Evolutionary conservation across 768 basidiomycete species (phyloP), one percentile per base, ranked within the genome.

Genomic region (Tephrocybe sp.): DNA sequence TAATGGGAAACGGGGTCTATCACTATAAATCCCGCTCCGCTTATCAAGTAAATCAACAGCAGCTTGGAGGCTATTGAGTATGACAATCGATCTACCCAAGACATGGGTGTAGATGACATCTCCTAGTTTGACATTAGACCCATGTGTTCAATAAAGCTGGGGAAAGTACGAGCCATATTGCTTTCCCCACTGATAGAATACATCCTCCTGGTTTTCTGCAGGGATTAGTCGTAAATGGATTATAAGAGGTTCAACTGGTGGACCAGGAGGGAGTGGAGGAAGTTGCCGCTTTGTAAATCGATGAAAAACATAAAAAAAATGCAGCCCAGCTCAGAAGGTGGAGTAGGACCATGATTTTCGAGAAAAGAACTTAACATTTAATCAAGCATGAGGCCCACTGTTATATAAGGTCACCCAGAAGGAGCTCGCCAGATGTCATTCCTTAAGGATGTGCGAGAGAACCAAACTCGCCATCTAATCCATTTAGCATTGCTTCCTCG

Each of bases 31-130:
- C 20, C 52, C 20, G 16, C 68, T 66, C 26, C 72, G 56, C 39
- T 69, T 74, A 30, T 76, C 74, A 17, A 76, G 63, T 19, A 77
- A 65, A 9, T 76, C 75, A 9, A 54, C 56, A 2, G 70, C 72
- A 11, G 68, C 64, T 48, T 73, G 57, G 2, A 61, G 44, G 8
- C 66, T 66, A 51, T 74, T 72, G 45, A 77, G 33, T 14, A 68
- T 33, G 33, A 66, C 56, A 26, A 64, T 55, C 1, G 53, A 39
- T 16, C 49, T 43, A 7, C 61, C 59, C 7, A 58, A 53, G 26
- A 62, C 45, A 26, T 54, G 36, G 5, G 63, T 51, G n/a, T 62
- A 57, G 46, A 49, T 53, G 48, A 48, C 55, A 22, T 56, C 44
- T 38, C 55, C 55, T 56, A 23, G 13, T 13, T 45, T 3, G 36